Evolutionary conservation across 1,284 basidiomycete species (phyloP), one percentile per base, ranked within the genome.

Genomic region (Mrakiaceae sp.): DNA sequence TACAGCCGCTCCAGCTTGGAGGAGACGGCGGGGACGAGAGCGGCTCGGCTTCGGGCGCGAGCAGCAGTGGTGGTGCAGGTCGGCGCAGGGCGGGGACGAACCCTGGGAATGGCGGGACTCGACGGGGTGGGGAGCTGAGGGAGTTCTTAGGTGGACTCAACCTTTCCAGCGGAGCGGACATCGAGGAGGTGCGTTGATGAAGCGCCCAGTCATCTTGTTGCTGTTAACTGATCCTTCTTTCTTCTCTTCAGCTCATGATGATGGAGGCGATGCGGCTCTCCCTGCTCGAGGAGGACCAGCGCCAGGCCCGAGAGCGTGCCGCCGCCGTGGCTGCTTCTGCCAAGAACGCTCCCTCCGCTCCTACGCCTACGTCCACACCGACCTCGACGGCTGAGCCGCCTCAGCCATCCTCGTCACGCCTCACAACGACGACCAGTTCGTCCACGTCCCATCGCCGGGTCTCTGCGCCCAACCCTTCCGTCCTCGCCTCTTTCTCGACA

Each of bases 211-310:
- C 27, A 27, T 27, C 27, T 27, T 66, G 52, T 27, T 11, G 6
- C 54, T 0, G 27, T 51, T 52, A 12, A 8, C 46, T 49, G 4
- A 50, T 46, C 42, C 27, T 4, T 42, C 50, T 55, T 7, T 51
- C 9, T 67, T 67, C 46, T 67, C 70, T 44, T 70, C 71, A 97
- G 88, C 78, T 98, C 58, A 97, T 98, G 94, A 81, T 99, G 63
- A 94, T 95, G 90, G 95, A 98, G 78, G 96, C 95, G 1, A 97
- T 99, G 93, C 85, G 95, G 53, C 79, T 97, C 65, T 96, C 92
- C 55, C 79, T 98, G 69, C 75, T 96, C 62, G 95, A 98, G 70
- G 92, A 98, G 68, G 82, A 83, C 68, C 79, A 81, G 68, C 76
- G 79, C 74, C 75, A 76, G 67, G 67, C 64, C 11, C 70, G 71